Percentiles rank a stretch among this genome's conserved stretches.
Conservation (phyloP, 495 filamentous ascomycete species). For the Neurospora sp. region DNA sequence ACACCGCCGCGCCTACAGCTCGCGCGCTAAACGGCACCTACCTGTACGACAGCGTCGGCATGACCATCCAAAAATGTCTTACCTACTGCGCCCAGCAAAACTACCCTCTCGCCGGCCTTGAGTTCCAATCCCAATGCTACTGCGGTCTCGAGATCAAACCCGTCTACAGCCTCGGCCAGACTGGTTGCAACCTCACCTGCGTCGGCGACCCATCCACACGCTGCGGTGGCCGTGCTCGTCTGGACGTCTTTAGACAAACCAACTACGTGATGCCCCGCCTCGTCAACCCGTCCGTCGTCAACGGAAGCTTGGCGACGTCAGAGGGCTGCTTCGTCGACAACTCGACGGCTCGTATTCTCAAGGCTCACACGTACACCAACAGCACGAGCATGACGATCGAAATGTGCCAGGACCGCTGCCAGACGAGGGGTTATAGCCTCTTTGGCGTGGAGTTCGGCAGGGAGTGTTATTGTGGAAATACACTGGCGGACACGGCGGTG, state of each 20-base stretch:
- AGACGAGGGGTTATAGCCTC: conserved; percentile 5
- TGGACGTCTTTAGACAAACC: conserved; percentile 15
- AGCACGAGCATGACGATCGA: conserved; percentile 18
- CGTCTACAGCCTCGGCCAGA: conserved; percentile 11
- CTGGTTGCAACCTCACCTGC: conserved; percentile 23
- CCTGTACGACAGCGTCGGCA: conserved; percentile 6
- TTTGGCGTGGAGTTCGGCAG: conserved; percentile 20
- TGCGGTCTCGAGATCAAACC: conserved; percentile 22
- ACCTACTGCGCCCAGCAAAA: conserved; percentile 23
- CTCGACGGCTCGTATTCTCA: not conserved
- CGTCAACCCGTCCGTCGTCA: not conserved
- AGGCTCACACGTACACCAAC: conserved; percentile 3
- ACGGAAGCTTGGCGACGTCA: not conserved
- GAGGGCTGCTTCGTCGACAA: conserved; percentile 6
- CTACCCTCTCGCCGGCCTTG: conserved; percentile 29
- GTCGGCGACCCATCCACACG: conserved; percentile 15
- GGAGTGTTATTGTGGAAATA: conserved; percentile 22
- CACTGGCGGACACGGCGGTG: not conserved
- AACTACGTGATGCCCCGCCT: conserved; percentile 4
- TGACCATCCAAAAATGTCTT: conserved; percentile 35
- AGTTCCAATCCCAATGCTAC: conserved; percentile 32
- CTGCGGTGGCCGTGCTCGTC: conserved; percentile 16
- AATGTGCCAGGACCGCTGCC: conserved; percentile 22
- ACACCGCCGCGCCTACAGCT: conserved; percentile 4
- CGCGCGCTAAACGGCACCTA: conserved; percentile 7